Base-by-base conservation (phyloP, 2,329 filamentous ascomycete genomes). In the Botrytis pseudocinerea region DNA sequence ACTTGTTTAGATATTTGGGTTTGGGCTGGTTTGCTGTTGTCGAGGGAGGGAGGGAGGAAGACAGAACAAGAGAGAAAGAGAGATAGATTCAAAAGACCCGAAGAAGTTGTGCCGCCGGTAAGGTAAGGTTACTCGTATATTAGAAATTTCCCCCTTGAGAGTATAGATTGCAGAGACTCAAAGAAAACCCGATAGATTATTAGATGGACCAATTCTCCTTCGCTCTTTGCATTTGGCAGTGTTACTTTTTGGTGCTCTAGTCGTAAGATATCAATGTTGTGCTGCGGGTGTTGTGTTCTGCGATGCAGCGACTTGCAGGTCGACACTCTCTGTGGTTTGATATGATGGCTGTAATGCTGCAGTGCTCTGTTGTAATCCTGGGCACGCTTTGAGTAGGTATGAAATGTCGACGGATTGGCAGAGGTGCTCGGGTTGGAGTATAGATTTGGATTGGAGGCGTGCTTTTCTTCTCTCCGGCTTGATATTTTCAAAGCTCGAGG, bases 251-350 rank as follows among this genome's bases (percentile, higher is more conserved):
- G 32, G 35, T 42, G 25, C 25, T 62, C n/a, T 62, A 8, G 14
- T n/a, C 38, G 38, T 42, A 18, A 62, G 40, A 62, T 54, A 42
- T 62, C 38, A 62, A 62, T 42, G 60, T 40, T 62, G 35, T 62
- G 22, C n/a, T 42, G 60, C 25, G 6, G 22, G 60, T 62, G 35
- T 62, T 40, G 60, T 62, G 60, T n/a, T 62, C 4, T 42, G 2
- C 60, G 9, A 35, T 40, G 35, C 28, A 60, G 32, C 20, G 32
- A 10, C 59, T 60, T 38, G 59, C 59, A 60, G 59, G 59, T 60
- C 3, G 51, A n/a, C 51, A 54, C 51, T 54, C 20, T 60, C 59
- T 60, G 59, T 35, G 16, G 35, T 59, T 35, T 59, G 28, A 59
- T 32, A 10, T 20, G 54, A 59, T 22, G 54, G 12, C 22, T 60